Evolutionary conservation across 2,329 filamentous ascomycete genomes (phyloP).

Genomic region (Cryphonectria japonica): DNA sequence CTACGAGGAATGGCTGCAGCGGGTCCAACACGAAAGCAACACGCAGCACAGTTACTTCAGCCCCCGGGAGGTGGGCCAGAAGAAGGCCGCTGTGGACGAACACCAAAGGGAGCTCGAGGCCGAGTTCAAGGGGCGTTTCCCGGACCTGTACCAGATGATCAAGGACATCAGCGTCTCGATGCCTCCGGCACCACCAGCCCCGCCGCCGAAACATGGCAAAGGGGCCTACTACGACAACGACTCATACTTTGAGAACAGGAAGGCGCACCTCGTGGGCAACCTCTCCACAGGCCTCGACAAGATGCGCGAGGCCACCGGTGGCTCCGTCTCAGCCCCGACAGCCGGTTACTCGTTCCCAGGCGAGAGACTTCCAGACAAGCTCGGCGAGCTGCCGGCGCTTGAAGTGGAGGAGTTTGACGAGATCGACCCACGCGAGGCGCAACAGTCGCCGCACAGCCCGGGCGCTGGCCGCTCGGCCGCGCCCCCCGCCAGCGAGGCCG

Average conservation of each 20-base stretch:
- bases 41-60: constrained; percentile 43
- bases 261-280: constrained; percentile 38
- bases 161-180: constrained; percentile 39
- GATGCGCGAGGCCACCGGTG: constrained; percentile 36
- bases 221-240: constrained; percentile 26
- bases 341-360: constrained; percentile 25
- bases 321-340: neutral
- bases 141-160: constrained; percentile 51
- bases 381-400: constrained; percentile 21
- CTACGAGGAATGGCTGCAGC: constrained; percentile 51
- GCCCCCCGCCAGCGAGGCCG: constrained; percentile 1
- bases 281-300: constrained; percentile 40
- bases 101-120: constrained; percentile 54
- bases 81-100: constrained; percentile 45
- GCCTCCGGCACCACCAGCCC: constrained; percentile 15
- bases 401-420: constrained; percentile 41
- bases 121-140: constrained; percentile 52
- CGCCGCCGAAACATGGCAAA: constrained; percentile 21
- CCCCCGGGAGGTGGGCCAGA: constrained; percentile 45
- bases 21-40: constrained; percentile 49
- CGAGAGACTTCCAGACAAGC: constrained; percentile 28
- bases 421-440: constrained; percentile 48
- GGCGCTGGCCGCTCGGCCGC: constrained; percentile 32
- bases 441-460: constrained; percentile 54
- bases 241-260: constrained; percentile 32